A percentile compares a stretch with the other conserved stretches of the same genome.
phyloP scores from a whole-genome alignment of 139 green algal genomes.

The Tetradesmus obliquus region DNA sequence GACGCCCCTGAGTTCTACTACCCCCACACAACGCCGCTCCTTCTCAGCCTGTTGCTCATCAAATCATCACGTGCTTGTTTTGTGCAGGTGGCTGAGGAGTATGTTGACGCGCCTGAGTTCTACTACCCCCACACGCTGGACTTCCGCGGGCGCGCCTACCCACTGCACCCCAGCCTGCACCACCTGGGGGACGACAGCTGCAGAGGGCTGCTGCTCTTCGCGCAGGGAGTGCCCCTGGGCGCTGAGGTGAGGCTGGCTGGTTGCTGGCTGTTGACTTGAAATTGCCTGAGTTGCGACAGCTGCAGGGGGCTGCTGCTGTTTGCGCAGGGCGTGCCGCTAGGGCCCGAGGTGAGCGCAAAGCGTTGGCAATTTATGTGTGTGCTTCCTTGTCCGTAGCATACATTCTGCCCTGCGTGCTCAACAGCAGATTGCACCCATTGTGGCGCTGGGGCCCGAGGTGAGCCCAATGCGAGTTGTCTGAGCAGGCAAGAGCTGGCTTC shows the following conservation, averaged over 20 bases:
- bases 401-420: no score
- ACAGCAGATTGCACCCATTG: no score
- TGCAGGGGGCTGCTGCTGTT: conserved; percentile 91
- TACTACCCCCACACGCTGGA: conserved; percentile 39
- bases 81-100: conserved; percentile 9
- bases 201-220: conserved; percentile 91
- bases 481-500: no score
- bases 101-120: conserved; percentile 22
- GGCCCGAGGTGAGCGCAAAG: background rate
- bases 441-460: no score
- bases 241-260: background rate
- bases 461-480: no score
- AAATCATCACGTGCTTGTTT: background rate
- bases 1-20: conserved; percentile 40
- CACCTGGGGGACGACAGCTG: conserved; percentile 93
- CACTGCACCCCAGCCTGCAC: conserved; percentile 95
- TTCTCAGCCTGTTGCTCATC: no score
- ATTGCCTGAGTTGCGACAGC: conserved; percentile 83
- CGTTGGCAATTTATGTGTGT: no score
- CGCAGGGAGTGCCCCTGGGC: conserved; percentile 78
- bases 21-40: background rate
- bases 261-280: no score
- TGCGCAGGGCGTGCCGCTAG: conserved; percentile 51
- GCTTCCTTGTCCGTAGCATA: no score
- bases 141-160: conserved; percentile 92